Evolutionary conservation across 768 basidiomycete genomes (phyloP), one percentile per base, ranked within the genome.

Genomic region (Crucibulum laeve): DNA sequence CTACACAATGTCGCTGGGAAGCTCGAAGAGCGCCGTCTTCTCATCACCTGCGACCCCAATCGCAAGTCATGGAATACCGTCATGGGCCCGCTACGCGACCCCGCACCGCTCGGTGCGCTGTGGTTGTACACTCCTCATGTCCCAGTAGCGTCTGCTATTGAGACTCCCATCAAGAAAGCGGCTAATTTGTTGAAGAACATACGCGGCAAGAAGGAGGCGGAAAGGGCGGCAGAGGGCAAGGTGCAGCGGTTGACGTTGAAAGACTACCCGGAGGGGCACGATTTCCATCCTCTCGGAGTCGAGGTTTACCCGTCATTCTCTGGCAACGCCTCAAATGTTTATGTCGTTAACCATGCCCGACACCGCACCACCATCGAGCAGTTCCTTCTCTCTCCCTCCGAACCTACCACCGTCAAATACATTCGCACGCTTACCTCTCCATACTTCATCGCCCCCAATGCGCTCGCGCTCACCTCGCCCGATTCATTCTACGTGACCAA

Each of bases 1-100:
- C 56, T 73, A n/a, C 62, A 62, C 39, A 71, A 74, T 48, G 50
- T 47, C 3, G 36, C 56, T 4, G 74, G 69, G 18, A 55, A 57
- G 4, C 55, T 73, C 22, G 49, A 61, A n/a, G 57, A 73, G 43
- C 74, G 76, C 41, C 62, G 68, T 21, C 59, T 85, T 5, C 69
- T 60, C 46, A 54, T 72, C 26, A 71, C 62, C 51, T 84, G 82
- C 49, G 82, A 84, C 53, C 66, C 76, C 1, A 65, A 60, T 40
- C 71, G 82, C 11, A 71, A 71, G 48, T 58, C 68, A 21, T 89
- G 87, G 87, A 89, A 89, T 55, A 87, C 85, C 5, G 86, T 79
- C 36, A 80, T 84, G 79, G 87, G 87, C 0, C 86, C 87, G 4
- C 55, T 89, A 38, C 58, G 48, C 0, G 62, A 86, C 52, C 82